Base-by-base conservation (phyloP, 768 basidiomycete species). In the Naganishia onofrii region DNA sequence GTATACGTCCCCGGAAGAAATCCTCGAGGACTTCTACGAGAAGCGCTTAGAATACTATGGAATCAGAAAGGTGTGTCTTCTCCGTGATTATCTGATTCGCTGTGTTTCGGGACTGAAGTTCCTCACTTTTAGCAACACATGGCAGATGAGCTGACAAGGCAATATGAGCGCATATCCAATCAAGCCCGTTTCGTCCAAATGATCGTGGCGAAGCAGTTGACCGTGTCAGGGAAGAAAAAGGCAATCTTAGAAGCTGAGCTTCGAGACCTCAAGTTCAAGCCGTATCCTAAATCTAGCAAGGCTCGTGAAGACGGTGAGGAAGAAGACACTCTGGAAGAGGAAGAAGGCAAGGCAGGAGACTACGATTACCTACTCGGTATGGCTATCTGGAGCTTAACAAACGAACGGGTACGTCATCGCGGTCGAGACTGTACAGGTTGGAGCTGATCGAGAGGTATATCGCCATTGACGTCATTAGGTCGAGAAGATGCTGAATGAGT, bases 131-230 rank as follows among this genome's bases (percentile, higher is more conserved):
- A 97, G 93, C 93, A 95, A 78, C 85, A 85, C 81, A 85, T 94
- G 65, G 90, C 92, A 12, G 86, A 86, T 72, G 90, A 94, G 75
- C 84, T 99, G 34, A 89, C 93, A 75, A 83, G 82, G 52, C 86
- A 88, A 48, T 88, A 91, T 70, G 93, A 97, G 76, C 90, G 87
- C 73, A 84, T 97, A 21, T 88, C 88, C 67, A 98, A 98, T 79
- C 96, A 99, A 79, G 95, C 93, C 15, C 89, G 94, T 26, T 99
- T 99, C 81, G 88, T 99, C 60, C 87, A 92, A 80, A 94, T 97
- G 93, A 95, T 98, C 74, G 85, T 98, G 68, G 87, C 89, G 75
- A 90, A 87, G 78, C 83, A 92, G 77, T 85, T 98, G 23, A 81
- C 85, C 32, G 88, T 99, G 29, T 87, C 89, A 15, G 92, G 90